Percentiles rank a stretch among this genome's conserved stretches.
phyloP scores from a whole-genome alignment of 1,284 basidiomycete species.

The Irpex rosettiformis region DNA sequence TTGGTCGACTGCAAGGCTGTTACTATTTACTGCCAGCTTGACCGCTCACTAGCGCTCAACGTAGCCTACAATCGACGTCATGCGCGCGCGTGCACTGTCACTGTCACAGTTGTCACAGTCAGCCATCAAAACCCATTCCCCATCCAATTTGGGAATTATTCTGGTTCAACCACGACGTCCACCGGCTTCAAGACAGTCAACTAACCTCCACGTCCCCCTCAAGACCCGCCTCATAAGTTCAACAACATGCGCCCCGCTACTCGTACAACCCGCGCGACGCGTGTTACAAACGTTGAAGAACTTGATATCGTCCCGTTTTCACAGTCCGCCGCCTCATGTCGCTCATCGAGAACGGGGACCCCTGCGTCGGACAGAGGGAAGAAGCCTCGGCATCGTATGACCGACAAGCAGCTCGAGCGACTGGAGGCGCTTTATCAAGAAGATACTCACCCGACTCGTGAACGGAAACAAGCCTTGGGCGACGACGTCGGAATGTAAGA shows the following conservation, averaged over 20 bases:
- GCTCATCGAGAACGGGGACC: slow-evolving; percentile 11
- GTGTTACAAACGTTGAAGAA: neutral
- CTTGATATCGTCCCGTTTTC: neutral
- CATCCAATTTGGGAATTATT: slow-evolving; percentile 13
- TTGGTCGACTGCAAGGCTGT: neutral
- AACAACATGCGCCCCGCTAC: slow-evolving; percentile 16
- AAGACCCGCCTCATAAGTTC: neutral
- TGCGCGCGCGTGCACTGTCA: neutral
- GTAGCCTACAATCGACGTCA: neutral
- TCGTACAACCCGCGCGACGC: slow-evolving; percentile 15
- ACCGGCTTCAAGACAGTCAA: slow-evolving; percentile 2
- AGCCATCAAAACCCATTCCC: slow-evolving; percentile 10
- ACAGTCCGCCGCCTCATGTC: neutral
- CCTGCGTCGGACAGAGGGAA: slow-evolving; percentile 18
- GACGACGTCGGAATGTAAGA: slow-evolving; percentile 38
- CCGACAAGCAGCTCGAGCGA: slow-evolving; percentile 33
- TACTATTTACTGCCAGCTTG: too few relatives aligned
- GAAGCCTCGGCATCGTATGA: slow-evolving; percentile 37
- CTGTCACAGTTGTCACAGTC: slow-evolving; percentile 3
- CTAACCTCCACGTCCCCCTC: neutral
- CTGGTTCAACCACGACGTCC: slow-evolving; percentile 11
- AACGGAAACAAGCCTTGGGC: slow-evolving; percentile 36
- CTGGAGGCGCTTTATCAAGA: slow-evolving; percentile 37
- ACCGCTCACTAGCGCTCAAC: too few relatives aligned
- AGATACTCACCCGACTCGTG: slow-evolving; percentile 37